Evolutionary conservation across 1,284 basidiomycete genomes (phyloP).

Genomic region (Ganoderma leucocontextum): DNA sequence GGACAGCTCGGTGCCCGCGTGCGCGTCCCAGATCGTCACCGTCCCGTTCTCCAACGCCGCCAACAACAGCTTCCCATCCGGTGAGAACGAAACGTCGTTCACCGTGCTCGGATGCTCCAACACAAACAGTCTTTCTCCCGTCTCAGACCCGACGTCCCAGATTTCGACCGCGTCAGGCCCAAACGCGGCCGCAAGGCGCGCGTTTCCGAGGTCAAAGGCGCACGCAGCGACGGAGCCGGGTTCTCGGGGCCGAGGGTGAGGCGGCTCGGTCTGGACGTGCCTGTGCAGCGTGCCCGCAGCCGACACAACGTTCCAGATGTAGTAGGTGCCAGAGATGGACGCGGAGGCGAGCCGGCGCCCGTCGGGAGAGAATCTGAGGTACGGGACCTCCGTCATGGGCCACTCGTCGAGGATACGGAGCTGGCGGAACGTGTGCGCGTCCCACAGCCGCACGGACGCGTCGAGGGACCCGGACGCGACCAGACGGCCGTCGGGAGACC

Average conservation of each 20-base stretch:
- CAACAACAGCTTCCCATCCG: neutral
- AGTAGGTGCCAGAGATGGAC: neutral
- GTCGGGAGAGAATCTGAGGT: neutral
- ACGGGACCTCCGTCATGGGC: neutral
- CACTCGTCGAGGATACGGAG: neutral
- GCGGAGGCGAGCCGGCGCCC: neutral
- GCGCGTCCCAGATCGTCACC: neutral
- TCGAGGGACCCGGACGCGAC: neutral
- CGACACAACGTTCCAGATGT: neutral
- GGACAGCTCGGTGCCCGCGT: neutral
- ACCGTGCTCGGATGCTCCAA: neutral
- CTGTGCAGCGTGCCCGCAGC: conserved; percentile 2
- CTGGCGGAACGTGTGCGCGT: neutral
- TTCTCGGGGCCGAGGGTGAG: too few relatives aligned
- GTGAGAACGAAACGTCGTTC: neutral
- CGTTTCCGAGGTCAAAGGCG: neutral
- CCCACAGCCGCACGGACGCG: neutral
- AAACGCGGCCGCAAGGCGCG: neutral
- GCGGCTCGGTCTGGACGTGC: neutral
- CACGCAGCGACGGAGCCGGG: neutral
- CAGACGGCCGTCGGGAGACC: neutral
- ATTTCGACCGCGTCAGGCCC: neutral
- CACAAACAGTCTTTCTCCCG: neutral
- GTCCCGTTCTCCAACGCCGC: neutral
- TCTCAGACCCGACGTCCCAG: conserved; percentile 3